Base-by-base conservation (phyloP, 108 stramenopile genomes). In the Mediolabrus comicus region DNA sequence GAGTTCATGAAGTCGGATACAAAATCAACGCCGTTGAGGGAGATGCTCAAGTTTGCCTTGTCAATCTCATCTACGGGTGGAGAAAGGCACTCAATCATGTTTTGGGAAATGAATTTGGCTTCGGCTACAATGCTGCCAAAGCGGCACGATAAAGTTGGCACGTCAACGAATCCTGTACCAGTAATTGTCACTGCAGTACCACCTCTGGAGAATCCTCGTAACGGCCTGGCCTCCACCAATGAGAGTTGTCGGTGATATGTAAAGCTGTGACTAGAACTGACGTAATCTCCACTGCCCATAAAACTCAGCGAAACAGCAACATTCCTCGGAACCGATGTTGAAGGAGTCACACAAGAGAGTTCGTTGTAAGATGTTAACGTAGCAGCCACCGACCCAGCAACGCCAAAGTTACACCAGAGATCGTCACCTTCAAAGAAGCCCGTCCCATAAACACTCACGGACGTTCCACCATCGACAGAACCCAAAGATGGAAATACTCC, bases 371-470 rank as follows among this genome's bases (percentile, higher is more conserved):
- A 75, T 16, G 67, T 26, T 72, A 71, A 82, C 33, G 61, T 27
- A 19, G 72, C 65, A 14, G 32, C 71, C 3, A 64, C 43, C 16
- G 75, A 73, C 30, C 60, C 71, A 3, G 49, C 51, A 30, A 17
- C 36, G 10, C 72, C 75, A 59, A 82, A 83, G 30, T 56, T 51
- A 53, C 82, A 83, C 72, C 65, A 68, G 32, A 83, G 58, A 33
- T 74, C 64, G 52, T 68, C 54, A 33, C 55, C 69, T 67, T 78
- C 51, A 0, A 74, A 16, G 54, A 79, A 83, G 62, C 74, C 59
- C 4, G 73, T 41, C 13, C 82, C 82, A 26, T 25, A 16, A 49
- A 83, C 36, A 2, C 17, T 64, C 14, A 83, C 29, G 7, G 32
- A 30, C 3, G 77, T 78, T 33, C 82, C 77, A 2, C 82, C 82